Conservation (phyloP, 768 basidiomycete genomes). For the Pilatotrama ljubarskyi region DNA sequence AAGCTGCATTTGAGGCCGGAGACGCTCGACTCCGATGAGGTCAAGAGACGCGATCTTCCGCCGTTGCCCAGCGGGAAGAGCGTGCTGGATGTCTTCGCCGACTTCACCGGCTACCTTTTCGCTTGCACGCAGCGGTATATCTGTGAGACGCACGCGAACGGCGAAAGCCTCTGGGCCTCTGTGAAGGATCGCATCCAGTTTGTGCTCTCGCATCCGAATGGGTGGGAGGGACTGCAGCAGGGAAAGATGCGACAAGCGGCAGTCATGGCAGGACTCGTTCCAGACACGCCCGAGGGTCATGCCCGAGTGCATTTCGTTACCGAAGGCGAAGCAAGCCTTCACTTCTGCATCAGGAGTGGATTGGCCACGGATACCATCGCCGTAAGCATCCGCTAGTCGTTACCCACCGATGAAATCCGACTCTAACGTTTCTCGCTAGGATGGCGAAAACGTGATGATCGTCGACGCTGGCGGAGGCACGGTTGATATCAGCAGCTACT, state of each 20-base stretch:
- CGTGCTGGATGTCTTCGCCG: slow-evolving; percentile 45
- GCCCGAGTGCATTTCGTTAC: slow-evolving; percentile 55
- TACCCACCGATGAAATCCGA: slow-evolving; percentile 1
- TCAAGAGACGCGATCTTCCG: slow-evolving; percentile 8
- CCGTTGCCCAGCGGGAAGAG: slow-evolving; percentile 23
- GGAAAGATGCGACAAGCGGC: slow-evolving; percentile 56
- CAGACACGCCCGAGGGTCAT: slow-evolving; percentile 40
- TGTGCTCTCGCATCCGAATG: slow-evolving; percentile 63
- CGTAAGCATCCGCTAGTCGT: slow-evolving; percentile 15
- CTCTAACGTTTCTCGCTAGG: slow-evolving; percentile 27
- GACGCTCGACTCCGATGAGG: slow-evolving; percentile 6
- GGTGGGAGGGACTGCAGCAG: slow-evolving; percentile 65
- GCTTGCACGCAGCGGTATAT: slow-evolving; percentile 49
- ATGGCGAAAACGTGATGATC: slow-evolving; percentile 48
- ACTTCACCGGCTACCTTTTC: slow-evolving; percentile 49
- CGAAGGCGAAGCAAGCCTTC: slow-evolving; percentile 56
- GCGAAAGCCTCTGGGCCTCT: slow-evolving; percentile 45
- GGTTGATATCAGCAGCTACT: slow-evolving; percentile 59
- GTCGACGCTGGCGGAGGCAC: slow-evolving; percentile 69
- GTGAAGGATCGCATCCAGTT: slow-evolving; percentile 47
- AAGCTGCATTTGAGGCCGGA: slow-evolving; percentile 23
- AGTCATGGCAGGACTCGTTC: slow-evolving; percentile 50
- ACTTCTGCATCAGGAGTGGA: slow-evolving; percentile 45
- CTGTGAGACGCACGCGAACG: slow-evolving; percentile 45
- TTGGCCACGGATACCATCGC: slow-evolving; percentile 32